Percentiles rank a stretch among this genome's conserved stretches.
phyloP scores from a whole-genome alignment of 169 alveolate species.

The Perkinsus olseni region DNA sequence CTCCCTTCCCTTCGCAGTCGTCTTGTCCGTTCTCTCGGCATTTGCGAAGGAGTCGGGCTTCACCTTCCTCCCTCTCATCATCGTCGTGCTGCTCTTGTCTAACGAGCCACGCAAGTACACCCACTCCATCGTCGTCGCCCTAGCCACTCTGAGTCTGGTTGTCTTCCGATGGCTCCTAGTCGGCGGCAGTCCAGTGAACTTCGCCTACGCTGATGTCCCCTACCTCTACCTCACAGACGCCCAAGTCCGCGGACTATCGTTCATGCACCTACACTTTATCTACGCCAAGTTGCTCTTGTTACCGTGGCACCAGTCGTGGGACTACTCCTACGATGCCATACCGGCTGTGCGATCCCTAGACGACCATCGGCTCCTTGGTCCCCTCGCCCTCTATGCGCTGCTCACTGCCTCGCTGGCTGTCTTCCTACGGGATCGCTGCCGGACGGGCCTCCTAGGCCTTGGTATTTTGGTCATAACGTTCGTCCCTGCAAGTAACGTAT shows the following conservation, averaged over 20 bases:
- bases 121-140: neutral
- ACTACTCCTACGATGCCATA: neutral
- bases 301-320: neutral
- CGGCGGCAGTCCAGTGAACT: neutral
- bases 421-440: neutral
- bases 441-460: neutral
- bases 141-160: neutral
- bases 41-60: neutral
- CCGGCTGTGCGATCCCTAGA: neutral
- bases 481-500: neutral
- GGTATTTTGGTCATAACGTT: neutral
- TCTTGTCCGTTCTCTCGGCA: neutral
- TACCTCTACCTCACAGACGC: neutral
- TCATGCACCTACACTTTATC: neutral
- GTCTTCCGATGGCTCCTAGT: neutral
- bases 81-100: neutral
- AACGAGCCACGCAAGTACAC: neutral
- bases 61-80: neutral
- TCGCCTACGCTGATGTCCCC: neutral
- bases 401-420: neutral
- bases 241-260: neutral
- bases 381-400: neutral
- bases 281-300: neutral
- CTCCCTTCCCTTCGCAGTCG: neutral
- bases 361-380: neutral